A percentile compares a stretch with the other conserved stretches of the same genome.
Evolutionary conservation across 192 early-diverging fungal species (phyloP).

Genomic region (Entomortierella parvispora): DNA sequence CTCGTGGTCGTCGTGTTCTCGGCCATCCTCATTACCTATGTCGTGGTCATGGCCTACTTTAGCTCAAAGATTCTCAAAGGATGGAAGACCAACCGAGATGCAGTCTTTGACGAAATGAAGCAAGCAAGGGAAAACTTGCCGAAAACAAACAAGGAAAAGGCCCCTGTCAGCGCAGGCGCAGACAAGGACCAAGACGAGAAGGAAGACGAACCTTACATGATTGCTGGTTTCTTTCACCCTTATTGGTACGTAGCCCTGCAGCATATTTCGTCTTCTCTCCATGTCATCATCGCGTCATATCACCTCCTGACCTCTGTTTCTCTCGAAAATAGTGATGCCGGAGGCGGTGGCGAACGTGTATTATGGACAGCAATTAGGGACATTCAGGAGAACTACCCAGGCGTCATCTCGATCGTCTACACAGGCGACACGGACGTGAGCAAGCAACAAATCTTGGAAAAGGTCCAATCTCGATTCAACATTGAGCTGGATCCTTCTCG

Average conservation of each 20-base stretch:
- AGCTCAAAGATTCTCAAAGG: conserved; percentile 23
- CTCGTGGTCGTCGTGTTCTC: neutral
- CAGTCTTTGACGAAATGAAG: conserved; percentile 26
- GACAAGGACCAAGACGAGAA: conserved; percentile 2
- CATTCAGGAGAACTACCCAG: conserved; percentile 76
- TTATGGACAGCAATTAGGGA: conserved; percentile 91
- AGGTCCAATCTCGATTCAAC: conserved; percentile 76
- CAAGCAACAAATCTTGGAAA: conserved; percentile 67
- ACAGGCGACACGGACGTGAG: conserved; percentile 70
- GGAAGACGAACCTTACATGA: conserved; percentile 56
- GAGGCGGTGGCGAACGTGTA: conserved; percentile 97
- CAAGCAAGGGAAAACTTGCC: conserved; percentile 11
- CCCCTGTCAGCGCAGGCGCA: neutral
- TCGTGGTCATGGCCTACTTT: conserved; percentile 26
- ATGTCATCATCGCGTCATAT: neutral
- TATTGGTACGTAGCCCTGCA: conserved; percentile 69
- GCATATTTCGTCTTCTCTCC: neutral
- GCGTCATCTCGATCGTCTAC: conserved; percentile 82
- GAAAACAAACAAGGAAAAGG: neutral
- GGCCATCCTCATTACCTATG: conserved; percentile 2
- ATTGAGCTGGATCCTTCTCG: conserved; percentile 65
- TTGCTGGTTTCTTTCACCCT: conserved; percentile 92
- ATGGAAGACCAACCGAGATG: conserved; percentile 29
- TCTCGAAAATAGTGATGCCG: conserved; percentile 67
- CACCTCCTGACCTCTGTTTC: neutral